Evolutionary conservation across 2,329 filamentous ascomycete genomes (phyloP).

Genomic region (Fusarium globosum): DNA sequence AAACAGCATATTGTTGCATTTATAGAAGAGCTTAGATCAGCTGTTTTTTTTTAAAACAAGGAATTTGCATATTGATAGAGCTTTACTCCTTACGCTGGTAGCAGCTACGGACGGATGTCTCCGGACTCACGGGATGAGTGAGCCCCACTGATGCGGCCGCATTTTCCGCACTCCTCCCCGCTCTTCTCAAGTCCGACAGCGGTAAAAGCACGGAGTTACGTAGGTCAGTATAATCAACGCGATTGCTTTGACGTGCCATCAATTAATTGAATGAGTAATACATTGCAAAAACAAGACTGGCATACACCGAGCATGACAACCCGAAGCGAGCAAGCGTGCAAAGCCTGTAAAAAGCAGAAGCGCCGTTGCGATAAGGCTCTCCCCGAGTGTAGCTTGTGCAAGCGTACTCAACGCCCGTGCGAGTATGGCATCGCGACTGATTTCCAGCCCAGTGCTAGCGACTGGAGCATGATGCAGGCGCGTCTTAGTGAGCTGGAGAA

Average conservation of each 20-base stretch:
- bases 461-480: not conserved
- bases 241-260: too few species aligned
- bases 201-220: not conserved
- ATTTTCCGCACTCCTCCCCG: not conserved
- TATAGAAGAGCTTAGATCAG: accelerated
- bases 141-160: not conserved
- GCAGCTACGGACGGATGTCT: not conserved
- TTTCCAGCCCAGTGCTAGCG: not conserved
- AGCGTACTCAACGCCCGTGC: not conserved
- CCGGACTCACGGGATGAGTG: accelerated
- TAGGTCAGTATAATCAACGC: too few species aligned
- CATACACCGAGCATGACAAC: not conserved
- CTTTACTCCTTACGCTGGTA: not conserved
- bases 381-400: not conserved
- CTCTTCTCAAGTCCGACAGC: not conserved
- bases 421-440: not conserved
- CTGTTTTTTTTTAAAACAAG: too few species aligned
- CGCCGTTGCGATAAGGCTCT: not conserved
- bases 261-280: not conserved
- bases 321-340: not conserved
- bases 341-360: not conserved
- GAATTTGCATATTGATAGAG: not conserved
- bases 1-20: accelerated
- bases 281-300: accelerated
- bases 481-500: not conserved